These are phyloP conservation scores for Nematocida homosporus DNA, from an alignment of 371 early-diverging fungal genomes.

Conservation along the genomic window DNA sequence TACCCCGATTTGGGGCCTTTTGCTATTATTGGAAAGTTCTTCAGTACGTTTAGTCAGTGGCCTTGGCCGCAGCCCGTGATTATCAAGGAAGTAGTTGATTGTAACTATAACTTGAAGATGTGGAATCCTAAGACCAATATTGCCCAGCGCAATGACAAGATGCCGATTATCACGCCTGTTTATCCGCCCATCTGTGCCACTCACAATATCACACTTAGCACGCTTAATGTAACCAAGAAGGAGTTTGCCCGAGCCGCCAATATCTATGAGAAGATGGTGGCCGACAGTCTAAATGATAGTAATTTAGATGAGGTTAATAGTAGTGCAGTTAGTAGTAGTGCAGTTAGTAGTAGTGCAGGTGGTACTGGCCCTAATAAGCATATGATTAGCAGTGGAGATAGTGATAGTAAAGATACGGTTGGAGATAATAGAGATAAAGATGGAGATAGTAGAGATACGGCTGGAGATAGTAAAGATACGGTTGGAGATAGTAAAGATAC, in stretches of 20 bases:
- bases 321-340: not conserved
- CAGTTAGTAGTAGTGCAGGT: not conserved
- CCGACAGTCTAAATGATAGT: constrained; percentile 45
- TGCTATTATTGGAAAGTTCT: constrained; percentile 80
- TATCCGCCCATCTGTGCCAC: constrained; percentile 99
- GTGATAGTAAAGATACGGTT: no score
- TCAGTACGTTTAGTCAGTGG: constrained; percentile 82
- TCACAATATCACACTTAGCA: constrained; percentile 89
- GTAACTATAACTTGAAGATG: constrained; percentile 80
- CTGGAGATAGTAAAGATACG: no score
- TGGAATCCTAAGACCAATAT: constrained; percentile 93
- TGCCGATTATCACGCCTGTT: constrained; percentile 99
- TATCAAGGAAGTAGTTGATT: constrained; percentile 82
- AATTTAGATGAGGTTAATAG: not conserved
- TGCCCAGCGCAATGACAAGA: constrained; percentile 80
- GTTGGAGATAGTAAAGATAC: no score
- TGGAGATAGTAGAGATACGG: no score
- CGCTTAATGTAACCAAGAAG: constrained; percentile 75
- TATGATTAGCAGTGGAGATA: no score
- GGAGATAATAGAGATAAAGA: no score
- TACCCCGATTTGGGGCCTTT: constrained; percentile 87
- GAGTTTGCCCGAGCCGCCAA: constrained; percentile 71
- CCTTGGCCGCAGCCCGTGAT: constrained; percentile 93
- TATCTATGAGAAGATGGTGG: constrained; percentile 69
- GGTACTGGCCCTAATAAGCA: no score